Evolutionary conservation across 225 moss, liverwort and hornwort species (phyloP), one percentile per base, ranked within the genome.

Genomic region (Antitrichia curtipendula): DNA sequence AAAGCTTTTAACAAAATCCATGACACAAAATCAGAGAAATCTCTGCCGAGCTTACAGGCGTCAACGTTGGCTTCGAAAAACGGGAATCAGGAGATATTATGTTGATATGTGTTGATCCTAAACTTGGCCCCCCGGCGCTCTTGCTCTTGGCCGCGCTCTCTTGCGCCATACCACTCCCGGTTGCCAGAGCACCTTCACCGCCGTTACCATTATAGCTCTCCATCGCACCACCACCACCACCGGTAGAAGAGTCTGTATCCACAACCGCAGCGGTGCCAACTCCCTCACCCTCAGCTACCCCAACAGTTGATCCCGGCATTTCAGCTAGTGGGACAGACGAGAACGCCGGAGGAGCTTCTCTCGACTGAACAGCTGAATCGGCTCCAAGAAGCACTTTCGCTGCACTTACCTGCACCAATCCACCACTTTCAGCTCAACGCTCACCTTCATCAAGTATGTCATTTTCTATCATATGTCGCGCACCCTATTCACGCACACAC

Each of bases 321-420:
- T 94, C 92, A 68, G 93, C 93, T 66, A 96, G 87, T 53, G 99
- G 95, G 52, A 90, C 91, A 49, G 93, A 93, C 29, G 95, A 93
- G 82, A 96, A 97, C 56, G 96, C 97, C 88, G 91, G 92, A 82
- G 97, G 94, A 49, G 96, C 61, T 54, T 79, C 90, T 81, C 93
- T 91, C 68, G 91, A 89, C 78, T 90, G 87, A 34, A 70, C 89
- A 78, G 83, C 89, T 80, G 86, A 80, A 85, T 96, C 95, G 75
- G 90, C 91, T 87, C 95, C 97, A 38, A 99, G 94, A 86, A 99
- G 91, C 84, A 93, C 94, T 75, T 95, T 93, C 19, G 94, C 92
- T 80, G 92, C 89, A 81, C 93, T 93, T 76, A 93, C 92, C 98
- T 98, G 96, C 94, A 95, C 77, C 78, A 90, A 54, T 84, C 77